Evolutionary conservation across 345 rosid species (phyloP), one percentile per base, ranked within the genome.

Genomic region (Pistacia integerrima): DNA sequence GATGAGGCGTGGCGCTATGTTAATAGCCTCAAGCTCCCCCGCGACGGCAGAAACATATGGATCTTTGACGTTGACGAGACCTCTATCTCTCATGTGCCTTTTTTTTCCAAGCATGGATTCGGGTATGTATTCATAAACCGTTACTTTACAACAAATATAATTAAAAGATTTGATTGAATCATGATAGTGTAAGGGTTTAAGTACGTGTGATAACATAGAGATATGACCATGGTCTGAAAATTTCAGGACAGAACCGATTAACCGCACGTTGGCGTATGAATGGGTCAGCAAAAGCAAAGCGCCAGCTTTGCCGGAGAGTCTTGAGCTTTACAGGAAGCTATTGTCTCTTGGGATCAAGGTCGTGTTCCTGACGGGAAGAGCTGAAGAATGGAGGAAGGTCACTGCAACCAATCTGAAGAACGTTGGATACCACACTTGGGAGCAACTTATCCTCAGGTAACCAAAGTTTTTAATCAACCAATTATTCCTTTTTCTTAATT

Each of bases 51-150:
- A 63, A 72, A 84, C 61, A 57, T 77, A 2, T 88, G 91, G 91
- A 69, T 88, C 12, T 86, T 88, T 30, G 89, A 86, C 69, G 35
- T 84, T 0, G 91, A 87, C 38, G 89, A 88, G 67, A 85, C 91
- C 7, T 3, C 70, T 0, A 79, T 88, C 41, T 85, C 85, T 11
- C 86, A 86, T 73, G 35, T 79, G 28, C 84, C 80, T 11, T 86
- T 82, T 28, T 82, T 69, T 52, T 82, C 84, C 4, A 1, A 13
- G 3, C 79, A 82, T 56, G 86, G 82, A 55, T 84, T 80, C 28
- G 88, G 89, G 89, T 86, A 75, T 14, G 73, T 69, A 66, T 4
- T 30, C 38, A 22, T 67, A 11, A 67, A 67, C 33, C 2, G 33
- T 30, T 30, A 30, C 33, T 0, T 30, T 30, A 30, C 33, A 30